Evolutionary conservation across 2,329 filamentous ascomycete species (phyloP).

Genomic region (Arthrobotrys megalospora): DNA sequence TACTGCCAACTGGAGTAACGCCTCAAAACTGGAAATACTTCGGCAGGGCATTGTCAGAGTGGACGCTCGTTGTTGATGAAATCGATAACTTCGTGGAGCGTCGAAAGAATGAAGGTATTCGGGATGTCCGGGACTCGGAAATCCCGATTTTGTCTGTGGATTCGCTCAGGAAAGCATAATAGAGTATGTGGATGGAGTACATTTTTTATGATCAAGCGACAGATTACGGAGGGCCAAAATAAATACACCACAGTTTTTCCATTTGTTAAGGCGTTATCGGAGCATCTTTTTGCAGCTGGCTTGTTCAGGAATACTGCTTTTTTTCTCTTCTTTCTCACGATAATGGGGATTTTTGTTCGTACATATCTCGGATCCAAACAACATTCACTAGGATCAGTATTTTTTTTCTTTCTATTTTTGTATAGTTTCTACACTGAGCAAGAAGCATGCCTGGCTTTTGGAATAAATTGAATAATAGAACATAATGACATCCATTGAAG

Average conservation of each 20-base stretch:
- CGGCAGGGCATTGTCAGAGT: conserved; percentile 83
- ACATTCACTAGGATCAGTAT: not conserved
- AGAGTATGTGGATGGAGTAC: conserved; percentile 2
- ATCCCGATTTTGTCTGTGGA: conserved; percentile 59
- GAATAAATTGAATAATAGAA: conserved; percentile 55
- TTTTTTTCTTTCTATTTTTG: conserved; percentile 34
- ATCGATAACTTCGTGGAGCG: conserved; percentile 86
- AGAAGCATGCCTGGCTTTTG: conserved; percentile 33
- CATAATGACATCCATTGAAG: conserved; percentile 67
- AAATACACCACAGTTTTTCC: conserved; percentile 26
- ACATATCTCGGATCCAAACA: conserved; percentile 3
- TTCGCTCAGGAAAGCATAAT: conserved; percentile 54
- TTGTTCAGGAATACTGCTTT: conserved; percentile 14
- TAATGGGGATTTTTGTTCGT: conserved; percentile 7
- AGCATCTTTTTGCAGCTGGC: conserved; percentile 14
- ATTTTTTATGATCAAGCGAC: conserved; percentile 21
- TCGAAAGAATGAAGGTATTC: conserved; percentile 74
- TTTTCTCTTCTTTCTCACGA: too few species aligned
- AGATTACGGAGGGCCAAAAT: conserved; percentile 15
- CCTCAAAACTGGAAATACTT: conserved; percentile 71
- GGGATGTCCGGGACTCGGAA: conserved; percentile 49
- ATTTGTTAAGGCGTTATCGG: conserved; percentile 33
- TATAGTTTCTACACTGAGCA: conserved; percentile 30
- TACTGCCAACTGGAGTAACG: conserved; percentile 34
- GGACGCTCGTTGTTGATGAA: conserved; percentile 81